Evolutionary conservation across 208 protist genomes (phyloP).

Genomic region (Trypanosoma lewisi): DNA sequence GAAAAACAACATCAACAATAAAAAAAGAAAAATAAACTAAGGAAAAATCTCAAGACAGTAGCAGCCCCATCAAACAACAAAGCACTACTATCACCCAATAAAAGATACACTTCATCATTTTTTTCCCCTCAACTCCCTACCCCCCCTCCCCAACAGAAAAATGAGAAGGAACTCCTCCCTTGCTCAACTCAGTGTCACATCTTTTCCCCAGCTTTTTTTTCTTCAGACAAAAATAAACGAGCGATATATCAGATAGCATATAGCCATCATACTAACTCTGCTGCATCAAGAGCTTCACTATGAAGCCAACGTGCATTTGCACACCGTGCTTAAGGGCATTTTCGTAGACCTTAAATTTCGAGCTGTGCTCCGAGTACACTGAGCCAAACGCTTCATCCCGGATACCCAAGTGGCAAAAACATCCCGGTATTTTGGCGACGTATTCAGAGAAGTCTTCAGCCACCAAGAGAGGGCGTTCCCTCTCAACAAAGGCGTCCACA

Average conservation of each 20-base stretch:
- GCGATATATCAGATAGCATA: neutral
- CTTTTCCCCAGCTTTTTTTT: too few relatives aligned
- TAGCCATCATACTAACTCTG: neutral
- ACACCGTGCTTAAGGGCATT: slow-evolving; percentile 35
- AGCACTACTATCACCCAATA: too few relatives aligned
- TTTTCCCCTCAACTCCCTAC: neutral
- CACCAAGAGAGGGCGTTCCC: slow-evolving; percentile 27
- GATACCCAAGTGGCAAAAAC: slow-evolving; percentile 38
- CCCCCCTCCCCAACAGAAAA: neutral
- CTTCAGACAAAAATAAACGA: too few relatives aligned
- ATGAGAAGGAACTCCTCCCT: too few relatives aligned
- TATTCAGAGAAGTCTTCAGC: slow-evolving; percentile 64
- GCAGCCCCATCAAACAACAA: neutral
- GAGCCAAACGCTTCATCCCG: slow-evolving; percentile 32
- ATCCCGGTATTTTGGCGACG: slow-evolving; percentile 35
- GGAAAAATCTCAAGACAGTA: neutral
- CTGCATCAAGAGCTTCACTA: slow-evolving; percentile 16
- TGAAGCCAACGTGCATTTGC: slow-evolving; percentile 47
- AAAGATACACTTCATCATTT: neutral
- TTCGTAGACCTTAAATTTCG: slow-evolving; percentile 52
- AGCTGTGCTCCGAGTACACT: slow-evolving; percentile 35
- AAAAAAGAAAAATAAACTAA: neutral
- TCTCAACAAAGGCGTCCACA: slow-evolving; percentile 35
- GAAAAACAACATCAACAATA: neutral
- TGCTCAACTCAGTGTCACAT: too few relatives aligned